Conservation (phyloP, 176 grass and related monocot genomes). For the Urochloa ruziziensis region DNA sequence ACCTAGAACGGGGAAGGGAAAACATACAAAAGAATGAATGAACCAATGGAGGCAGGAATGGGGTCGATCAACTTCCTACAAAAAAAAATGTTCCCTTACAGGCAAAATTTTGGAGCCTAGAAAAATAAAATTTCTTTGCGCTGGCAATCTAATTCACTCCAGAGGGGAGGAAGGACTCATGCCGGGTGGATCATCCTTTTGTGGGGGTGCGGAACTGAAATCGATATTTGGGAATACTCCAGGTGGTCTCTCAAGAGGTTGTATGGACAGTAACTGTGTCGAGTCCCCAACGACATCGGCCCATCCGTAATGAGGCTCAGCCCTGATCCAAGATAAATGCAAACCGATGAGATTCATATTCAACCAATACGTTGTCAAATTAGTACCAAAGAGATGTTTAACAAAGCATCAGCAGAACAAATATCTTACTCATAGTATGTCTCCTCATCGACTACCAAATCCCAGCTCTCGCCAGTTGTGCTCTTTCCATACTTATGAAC, state of each 20-base stretch:
- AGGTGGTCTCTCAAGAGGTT: slow-evolving; percentile 62
- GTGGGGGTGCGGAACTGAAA: slow-evolving; percentile 50
- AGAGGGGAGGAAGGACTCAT: slow-evolving; percentile 38
- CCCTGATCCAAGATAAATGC: slow-evolving; percentile 29
- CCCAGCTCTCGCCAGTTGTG: slow-evolving; percentile 93
- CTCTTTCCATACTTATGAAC: slow-evolving; percentile 98
- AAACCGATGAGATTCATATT: slow-evolving; percentile 2
- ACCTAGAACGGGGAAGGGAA: slow-evolving; percentile 7
- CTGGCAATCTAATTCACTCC: slow-evolving; percentile 29
- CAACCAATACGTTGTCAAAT: not conserved
- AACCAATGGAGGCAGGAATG: slow-evolving; percentile 47
- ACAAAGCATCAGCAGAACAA: not conserved
- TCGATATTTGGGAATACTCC: slow-evolving; percentile 54
- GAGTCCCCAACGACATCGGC: slow-evolving; percentile 92
- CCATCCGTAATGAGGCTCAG: slow-evolving; percentile 95
- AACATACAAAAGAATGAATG: slow-evolving; percentile 46
- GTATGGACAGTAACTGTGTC: slow-evolving; percentile 76
- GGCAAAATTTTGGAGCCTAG: slow-evolving; percentile 45
- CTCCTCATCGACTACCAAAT: slow-evolving; percentile 78
- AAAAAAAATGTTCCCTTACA: slow-evolving; percentile 43
- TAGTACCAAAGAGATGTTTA: not conserved
- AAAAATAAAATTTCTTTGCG: slow-evolving; percentile 19
- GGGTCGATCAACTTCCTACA: slow-evolving; percentile 48
- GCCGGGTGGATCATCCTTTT: slow-evolving; percentile 48
- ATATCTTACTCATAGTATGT: slow-evolving; percentile 94